A percentile compares a stretch with the other conserved stretches of the same genome.
These are phyloP conservation scores for Solanum phureja DNA, from an alignment of 257 asterid genomes.

Conservation along the genomic window DNA sequence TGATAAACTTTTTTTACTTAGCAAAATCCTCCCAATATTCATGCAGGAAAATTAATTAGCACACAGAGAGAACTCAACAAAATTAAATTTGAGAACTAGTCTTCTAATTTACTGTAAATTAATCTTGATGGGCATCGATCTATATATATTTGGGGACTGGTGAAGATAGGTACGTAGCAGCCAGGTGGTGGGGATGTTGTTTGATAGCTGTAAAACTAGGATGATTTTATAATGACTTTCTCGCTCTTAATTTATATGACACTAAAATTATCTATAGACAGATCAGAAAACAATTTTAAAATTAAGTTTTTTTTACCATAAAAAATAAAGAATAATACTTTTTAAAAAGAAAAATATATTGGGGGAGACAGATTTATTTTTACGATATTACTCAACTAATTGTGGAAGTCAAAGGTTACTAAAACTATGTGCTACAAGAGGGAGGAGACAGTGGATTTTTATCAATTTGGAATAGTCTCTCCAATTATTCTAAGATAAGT, in stretches of 20 bases:
- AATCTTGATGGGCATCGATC: neutral
- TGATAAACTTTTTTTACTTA: neutral
- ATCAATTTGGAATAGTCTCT: neutral
- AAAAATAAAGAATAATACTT: too few species aligned
- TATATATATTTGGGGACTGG: neutral
- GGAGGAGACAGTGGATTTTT: neutral
- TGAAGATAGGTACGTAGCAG: neutral
- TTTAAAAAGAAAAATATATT: neutral
- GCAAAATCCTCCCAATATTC: neutral
- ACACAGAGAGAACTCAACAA: neutral
- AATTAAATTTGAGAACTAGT: neutral
- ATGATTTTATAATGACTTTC: neutral
- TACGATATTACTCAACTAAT: neutral
- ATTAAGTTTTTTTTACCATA: too few species aligned
- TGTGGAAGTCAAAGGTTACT: slow-evolving; percentile 6
- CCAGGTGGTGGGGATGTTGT: neutral
- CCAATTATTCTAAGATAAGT: neutral
- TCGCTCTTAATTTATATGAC: too few species aligned
- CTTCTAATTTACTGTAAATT: neutral
- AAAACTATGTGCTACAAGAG: slow-evolving; percentile 8
- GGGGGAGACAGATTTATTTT: neutral
- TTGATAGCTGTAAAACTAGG: neutral
- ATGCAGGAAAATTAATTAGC: neutral
- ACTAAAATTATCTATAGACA: too few species aligned
- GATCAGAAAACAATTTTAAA: too few species aligned